phyloP scores from a whole-genome alignment of 2,329 filamentous ascomycete genomes.

The Talaromyces sp. region DNA sequence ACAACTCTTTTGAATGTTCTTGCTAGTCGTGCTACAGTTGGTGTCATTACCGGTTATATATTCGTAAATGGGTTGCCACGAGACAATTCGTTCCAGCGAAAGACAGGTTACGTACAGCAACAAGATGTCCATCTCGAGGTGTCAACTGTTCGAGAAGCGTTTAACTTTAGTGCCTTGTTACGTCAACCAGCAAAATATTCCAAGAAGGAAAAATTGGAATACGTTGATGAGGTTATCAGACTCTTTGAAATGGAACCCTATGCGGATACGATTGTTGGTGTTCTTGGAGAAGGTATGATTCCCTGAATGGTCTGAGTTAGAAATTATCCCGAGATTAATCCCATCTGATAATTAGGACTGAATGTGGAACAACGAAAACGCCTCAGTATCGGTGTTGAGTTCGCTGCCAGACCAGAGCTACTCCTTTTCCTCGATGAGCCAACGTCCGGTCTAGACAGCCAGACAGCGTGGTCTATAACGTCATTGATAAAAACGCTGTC shows the following conservation, averaged over 20 bases:
- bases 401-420: constrained; percentile 81
- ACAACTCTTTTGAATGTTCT: constrained; percentile 83
- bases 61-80: constrained; percentile 67
- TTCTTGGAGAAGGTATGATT: constrained; percentile 66
- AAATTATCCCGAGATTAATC: no score
- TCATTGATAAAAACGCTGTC: constrained; percentile 82
- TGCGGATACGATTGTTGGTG: constrained; percentile 80
- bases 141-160: constrained; percentile 77
- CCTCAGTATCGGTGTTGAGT: constrained; percentile 88
- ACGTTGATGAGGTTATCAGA: constrained; percentile 61
- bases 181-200: constrained; percentile 71
- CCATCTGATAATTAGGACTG: constrained; percentile 19
- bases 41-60: constrained; percentile 81
- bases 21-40: constrained; percentile 77
- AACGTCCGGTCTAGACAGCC: constrained; percentile 83
- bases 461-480: constrained; percentile 85
- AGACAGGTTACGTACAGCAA: constrained; percentile 62
- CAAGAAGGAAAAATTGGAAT: constrained; percentile 71
- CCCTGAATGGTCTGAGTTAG: no score
- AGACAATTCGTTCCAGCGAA: constrained; percentile 44
- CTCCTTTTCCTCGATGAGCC: constrained; percentile 89
- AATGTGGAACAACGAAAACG: constrained; percentile 62
- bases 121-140: constrained; percentile 83
- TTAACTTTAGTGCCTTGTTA: constrained; percentile 80
- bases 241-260: constrained; percentile 69